A percentile compares a stretch with the other conserved stretches of the same genome.
These are phyloP conservation scores for Xylaria scruposa DNA, from an alignment of 495 filamentous ascomycete species.

Conservation along the genomic window DNA sequence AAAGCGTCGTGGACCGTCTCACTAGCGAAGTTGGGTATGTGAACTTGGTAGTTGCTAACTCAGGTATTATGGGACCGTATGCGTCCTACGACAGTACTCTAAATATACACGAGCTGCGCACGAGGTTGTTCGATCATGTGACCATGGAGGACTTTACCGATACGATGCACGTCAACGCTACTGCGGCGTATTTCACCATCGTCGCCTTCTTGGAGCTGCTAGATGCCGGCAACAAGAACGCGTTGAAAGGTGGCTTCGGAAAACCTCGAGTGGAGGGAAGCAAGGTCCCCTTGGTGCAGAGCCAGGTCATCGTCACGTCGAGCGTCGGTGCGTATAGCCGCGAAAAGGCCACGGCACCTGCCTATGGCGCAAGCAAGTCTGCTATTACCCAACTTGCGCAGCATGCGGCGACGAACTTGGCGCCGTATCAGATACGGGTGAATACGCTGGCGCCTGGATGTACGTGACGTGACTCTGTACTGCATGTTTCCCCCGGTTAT, in stretches of 20 bases:
- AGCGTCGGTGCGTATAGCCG: conserved; percentile 62
- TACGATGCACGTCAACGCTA: conserved; percentile 58
- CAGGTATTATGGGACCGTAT: conserved; percentile 57
- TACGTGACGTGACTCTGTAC: conserved; percentile 47
- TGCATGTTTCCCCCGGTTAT: not conserved
- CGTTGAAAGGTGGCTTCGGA: conserved; percentile 44
- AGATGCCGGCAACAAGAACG: conserved; percentile 66
- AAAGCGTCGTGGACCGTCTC: conserved; percentile 55
- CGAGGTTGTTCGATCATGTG: conserved; percentile 49
- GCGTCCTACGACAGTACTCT: conserved; percentile 44
- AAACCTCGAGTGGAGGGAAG: conserved; percentile 29
- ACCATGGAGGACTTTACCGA: conserved; percentile 57
- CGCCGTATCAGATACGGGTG: conserved; percentile 57
- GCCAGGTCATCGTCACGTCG: conserved; percentile 62
- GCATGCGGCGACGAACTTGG: conserved; percentile 54
- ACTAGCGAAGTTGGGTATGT: conserved; percentile 57
- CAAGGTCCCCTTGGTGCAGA: conserved; percentile 50
- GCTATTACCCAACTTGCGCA: conserved; percentile 61
- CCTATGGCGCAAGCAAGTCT: conserved; percentile 63
- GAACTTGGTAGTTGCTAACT: conserved; percentile 66
- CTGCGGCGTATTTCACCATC: conserved; percentile 59
- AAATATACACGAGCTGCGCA: conserved; percentile 52
- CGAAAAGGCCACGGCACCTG: conserved; percentile 47
- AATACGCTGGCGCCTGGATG: conserved; percentile 65
- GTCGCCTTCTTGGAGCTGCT: conserved; percentile 64